Evolutionary conservation across 768 basidiomycete species (phyloP).

Genomic region (Mrakia frigida): DNA sequence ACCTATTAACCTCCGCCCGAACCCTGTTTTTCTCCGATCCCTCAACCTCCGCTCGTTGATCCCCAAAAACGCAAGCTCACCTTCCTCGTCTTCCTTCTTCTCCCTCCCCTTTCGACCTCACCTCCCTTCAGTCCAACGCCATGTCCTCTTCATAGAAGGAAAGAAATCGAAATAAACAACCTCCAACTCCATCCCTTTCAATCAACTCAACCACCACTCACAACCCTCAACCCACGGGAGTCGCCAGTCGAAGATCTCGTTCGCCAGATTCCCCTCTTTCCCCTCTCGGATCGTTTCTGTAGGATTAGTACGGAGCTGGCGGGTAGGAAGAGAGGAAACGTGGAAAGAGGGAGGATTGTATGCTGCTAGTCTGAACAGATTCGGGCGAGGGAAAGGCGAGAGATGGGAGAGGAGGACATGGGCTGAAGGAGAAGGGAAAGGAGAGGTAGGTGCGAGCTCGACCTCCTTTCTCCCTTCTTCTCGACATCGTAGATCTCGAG

Average conservation of each 20-base stretch:
- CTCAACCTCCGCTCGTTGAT: not conserved
- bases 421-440: no score
- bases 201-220: not conserved
- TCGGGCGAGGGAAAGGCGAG: no score
- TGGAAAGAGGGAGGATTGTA: no score
- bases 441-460: no score
- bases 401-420: no score
- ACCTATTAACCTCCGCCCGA: no score
- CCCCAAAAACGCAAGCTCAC: not conserved
- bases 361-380: no score
- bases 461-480: no score
- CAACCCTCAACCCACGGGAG: not conserved
- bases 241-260: constrained; percentile 4
- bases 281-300: not conserved
- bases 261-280: not conserved
- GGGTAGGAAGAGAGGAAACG: no score
- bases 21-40: not conserved
- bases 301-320: no score
- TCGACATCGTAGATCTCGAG: no score
- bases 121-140: constrained; percentile 53
- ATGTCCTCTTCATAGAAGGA: constrained; percentile 71
- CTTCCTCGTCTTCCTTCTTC: not conserved
- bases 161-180: not conserved
- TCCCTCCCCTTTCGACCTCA: not conserved
- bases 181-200: not conserved